Percentiles rank a stretch among this genome's conserved stretches.
These are phyloP conservation scores for Ramularia endophylla DNA, from an alignment of 2,329 filamentous ascomycete species.

Conservation along the genomic window DNA sequence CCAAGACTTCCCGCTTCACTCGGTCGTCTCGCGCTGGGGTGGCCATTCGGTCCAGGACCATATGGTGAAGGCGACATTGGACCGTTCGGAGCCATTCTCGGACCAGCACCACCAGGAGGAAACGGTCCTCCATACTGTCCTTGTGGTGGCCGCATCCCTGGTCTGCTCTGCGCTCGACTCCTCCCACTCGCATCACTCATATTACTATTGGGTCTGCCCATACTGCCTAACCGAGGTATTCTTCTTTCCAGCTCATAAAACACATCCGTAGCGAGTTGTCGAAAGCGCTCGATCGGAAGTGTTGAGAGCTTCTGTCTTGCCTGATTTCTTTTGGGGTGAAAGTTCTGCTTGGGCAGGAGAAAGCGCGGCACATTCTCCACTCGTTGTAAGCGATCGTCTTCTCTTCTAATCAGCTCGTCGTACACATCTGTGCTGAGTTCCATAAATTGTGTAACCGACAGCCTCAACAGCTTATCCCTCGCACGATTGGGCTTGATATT, in stretches of 20 bases:
- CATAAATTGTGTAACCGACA: conserved; percentile 90
- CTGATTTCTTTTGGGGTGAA: conserved; percentile 96
- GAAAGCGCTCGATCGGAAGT: conserved; percentile 77
- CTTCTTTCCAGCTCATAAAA: conserved; percentile 90
- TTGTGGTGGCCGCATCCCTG: conserved; percentile 35
- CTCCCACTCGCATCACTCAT: conserved; percentile 40
- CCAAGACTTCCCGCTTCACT: conserved; percentile 42
- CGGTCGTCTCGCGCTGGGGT: conserved; percentile 38
- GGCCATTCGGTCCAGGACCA: conserved; percentile 21
- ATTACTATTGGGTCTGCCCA: conserved; percentile 63
- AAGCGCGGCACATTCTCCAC: conserved; percentile 58
- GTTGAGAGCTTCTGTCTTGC: conserved; percentile 94
- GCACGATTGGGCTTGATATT: conserved; percentile 78
- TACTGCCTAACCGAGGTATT: conserved; percentile 75
- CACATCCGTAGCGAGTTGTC: conserved; percentile 90
- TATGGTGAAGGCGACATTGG: conserved; percentile 14
- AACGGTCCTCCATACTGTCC: neutral
- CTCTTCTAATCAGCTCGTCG: conserved; percentile 85
- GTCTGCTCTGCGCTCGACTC: conserved; percentile 24
- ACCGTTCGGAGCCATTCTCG: conserved; percentile 18
- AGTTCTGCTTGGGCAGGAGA: conserved; percentile 76
- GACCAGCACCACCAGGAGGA: conserved; percentile 21
- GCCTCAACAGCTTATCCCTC: conserved; percentile 83
- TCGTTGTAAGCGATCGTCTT: conserved; percentile 52
- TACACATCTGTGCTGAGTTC: conserved; percentile 97